Conservation (phyloP, 2,329 filamentous ascomycete species). For the Neonectria coccinea region DNA sequence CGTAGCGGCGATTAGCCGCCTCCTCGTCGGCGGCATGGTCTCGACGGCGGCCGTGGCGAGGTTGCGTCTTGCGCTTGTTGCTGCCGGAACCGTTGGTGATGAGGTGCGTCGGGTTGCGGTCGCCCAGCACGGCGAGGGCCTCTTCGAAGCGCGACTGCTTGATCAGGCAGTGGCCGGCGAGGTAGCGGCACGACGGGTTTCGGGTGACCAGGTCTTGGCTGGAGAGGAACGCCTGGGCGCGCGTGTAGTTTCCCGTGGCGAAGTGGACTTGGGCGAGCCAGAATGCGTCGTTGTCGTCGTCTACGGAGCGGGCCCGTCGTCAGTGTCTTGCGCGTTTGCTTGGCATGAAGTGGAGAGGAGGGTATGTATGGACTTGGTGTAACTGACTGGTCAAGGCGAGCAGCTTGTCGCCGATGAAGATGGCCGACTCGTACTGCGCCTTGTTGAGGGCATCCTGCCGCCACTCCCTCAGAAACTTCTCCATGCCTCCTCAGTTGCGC, state of each 20-base stretch:
- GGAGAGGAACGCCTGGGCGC: constrained; percentile 86
- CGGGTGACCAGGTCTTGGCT: constrained; percentile 84
- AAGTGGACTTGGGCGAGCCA: constrained; percentile 99
- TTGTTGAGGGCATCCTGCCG: constrained; percentile 95
- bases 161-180: constrained; percentile 93
- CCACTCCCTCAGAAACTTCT: constrained; percentile 93
- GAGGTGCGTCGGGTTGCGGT: constrained; percentile 92
- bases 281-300: constrained; percentile 93
- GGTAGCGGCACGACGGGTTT: constrained; percentile 89
- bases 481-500: constrained; percentile 69
- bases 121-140: constrained; percentile 85
- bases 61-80: constrained; percentile 55
- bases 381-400: constrained; percentile 88
- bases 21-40: constrained; percentile 70
- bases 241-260: constrained; percentile 92
- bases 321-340: constrained; percentile 15
- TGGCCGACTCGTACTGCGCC: constrained; percentile 95
- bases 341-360: not conserved
- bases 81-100: constrained; percentile 66
- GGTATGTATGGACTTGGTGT: constrained; percentile 3
- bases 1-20: constrained; percentile 81
- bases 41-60: constrained; percentile 49
- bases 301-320: constrained; percentile 58
- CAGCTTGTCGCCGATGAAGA: constrained; percentile 97
- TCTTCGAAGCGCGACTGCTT: constrained; percentile 93